Evolutionary conservation across 2,329 filamentous ascomycete species (phyloP).

Genomic region (Nothophaeocryptopus gaeumannii): DNA sequence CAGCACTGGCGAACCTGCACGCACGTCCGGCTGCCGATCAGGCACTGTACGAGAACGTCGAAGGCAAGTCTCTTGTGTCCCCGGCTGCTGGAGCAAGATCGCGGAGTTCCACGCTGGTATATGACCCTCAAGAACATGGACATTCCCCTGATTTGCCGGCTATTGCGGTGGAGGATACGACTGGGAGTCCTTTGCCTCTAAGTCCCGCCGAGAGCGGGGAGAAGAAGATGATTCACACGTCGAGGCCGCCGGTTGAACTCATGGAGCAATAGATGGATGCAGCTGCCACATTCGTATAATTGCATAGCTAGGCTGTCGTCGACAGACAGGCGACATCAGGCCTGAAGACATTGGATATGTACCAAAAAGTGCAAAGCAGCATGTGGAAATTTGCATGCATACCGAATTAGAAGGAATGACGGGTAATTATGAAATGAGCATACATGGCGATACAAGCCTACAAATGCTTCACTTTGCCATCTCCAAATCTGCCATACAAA

Average conservation of each 20-base stretch:
- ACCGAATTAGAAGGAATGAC: too few relatives aligned
- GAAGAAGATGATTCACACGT: conserved; percentile 51
- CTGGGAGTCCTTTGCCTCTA: conserved; percentile 44
- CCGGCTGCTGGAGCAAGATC: conserved; percentile 36
- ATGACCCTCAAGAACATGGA: conserved; percentile 61
- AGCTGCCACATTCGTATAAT: neutral
- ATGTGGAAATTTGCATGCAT: too few relatives aligned
- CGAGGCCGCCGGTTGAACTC: conserved; percentile 55
- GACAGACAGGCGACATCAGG: too few relatives aligned
- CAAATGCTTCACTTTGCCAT: too few relatives aligned
- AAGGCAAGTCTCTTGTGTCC: conserved; percentile 18
- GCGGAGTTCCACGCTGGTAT: conserved; percentile 58
- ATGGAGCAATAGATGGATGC: conserved; percentile 41
- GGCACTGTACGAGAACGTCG: conserved; percentile 27
- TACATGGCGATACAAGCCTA: too few relatives aligned
- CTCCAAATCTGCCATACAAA: too few relatives aligned
- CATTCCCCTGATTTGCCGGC: conserved; percentile 58
- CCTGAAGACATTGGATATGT: too few relatives aligned
- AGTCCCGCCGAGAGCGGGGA: conserved; percentile 48
- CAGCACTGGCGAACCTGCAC: conserved; percentile 54
- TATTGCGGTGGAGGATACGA: conserved; percentile 63
- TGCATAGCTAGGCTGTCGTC: conserved; percentile 2
- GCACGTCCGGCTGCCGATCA: conserved; percentile 38
- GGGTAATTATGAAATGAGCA: too few relatives aligned
- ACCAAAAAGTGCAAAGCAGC: too few relatives aligned